Base-by-base conservation (phyloP, 192 early-diverging fungal species). In the Linnemannia hyalina region DNA sequence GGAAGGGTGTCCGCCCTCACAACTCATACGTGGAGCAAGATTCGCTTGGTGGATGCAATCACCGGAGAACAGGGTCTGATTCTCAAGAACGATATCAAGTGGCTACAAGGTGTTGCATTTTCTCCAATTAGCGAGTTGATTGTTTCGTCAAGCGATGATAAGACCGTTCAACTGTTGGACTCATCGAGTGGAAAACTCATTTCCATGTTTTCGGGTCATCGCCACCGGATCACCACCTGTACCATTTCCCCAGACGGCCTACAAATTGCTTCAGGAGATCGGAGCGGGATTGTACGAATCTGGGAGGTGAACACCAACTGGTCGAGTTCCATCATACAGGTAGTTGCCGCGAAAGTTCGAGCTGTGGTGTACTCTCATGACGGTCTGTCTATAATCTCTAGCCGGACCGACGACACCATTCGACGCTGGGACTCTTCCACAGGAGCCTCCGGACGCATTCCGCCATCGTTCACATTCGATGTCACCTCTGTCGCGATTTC, bases 401-500 rank as follows among this genome's bases (percentile, higher is more conserved):
- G 22, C 22, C 8, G 6, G 1, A 1, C 4, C 6, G 26, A 11
- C 29, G 0, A 16, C 0, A 4, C 8, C 10, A 68, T 68, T 15
- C 26, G 38, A 18, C 32, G 6, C 1, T 35, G 29, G 68, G 13
- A 15, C 44, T 13, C 44, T 13, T 46, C 13, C 9, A 46, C 6
- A 0, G 44, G 44, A 46, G 10, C 10, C 1, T 46, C 0, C 13
- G 15, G 4, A 0, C 35, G 35, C 23, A 11, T 7, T 16, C 36
- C 68, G 8, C 0, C 1, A 0, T 15, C 35, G 0, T 16, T 32
- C 4, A 2, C 0, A 2, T 29, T 0, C 4, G 11, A 29, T 10
- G 36, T 38, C 0, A 0, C 0, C 15, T 38, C 68, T 32, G 0
- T 68, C 29, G 36, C 68, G 4, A 36, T 18, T 13, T 68, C 68